Evolutionary conservation across 768 basidiomycete genomes (phyloP).

Genomic region (Boletus speciosus): DNA sequence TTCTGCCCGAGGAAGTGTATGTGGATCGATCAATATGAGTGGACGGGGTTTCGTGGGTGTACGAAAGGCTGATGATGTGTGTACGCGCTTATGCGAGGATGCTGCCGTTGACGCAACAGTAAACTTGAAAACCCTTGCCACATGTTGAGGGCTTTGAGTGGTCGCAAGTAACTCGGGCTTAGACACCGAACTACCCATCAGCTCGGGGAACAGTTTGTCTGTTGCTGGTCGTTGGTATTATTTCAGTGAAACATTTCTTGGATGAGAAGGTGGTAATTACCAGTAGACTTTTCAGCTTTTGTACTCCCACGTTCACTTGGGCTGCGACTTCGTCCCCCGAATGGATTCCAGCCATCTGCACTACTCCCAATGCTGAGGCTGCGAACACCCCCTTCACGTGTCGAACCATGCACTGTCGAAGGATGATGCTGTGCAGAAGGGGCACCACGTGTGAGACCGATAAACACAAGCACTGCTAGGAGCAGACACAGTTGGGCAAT

Average conservation of each 20-base stretch:
- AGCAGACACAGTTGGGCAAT: slow-evolving; percentile 85
- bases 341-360: slow-evolving; percentile 33
- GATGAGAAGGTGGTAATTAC: slow-evolving; percentile 2
- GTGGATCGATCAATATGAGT: slow-evolving; percentile 16
- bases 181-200: background rate
- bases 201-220: slow-evolving; percentile 1
- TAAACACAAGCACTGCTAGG: slow-evolving; percentile 79
- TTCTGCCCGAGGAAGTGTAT: slow-evolving; percentile 21
- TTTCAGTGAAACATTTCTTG: background rate
- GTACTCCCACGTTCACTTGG: slow-evolving; percentile 15
- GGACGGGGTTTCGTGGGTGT: slow-evolving; percentile 23
- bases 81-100: slow-evolving; percentile 7
- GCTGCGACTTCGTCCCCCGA: slow-evolving; percentile 31
- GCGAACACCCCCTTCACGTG: slow-evolving; percentile 55
- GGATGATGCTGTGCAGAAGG: slow-evolving; percentile 33
- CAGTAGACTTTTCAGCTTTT: slow-evolving; percentile 11
- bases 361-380: slow-evolving; percentile 56
- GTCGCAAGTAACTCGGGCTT: background rate
- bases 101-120: background rate
- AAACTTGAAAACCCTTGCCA: background rate
- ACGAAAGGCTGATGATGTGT: slow-evolving; percentile 9
- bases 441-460: slow-evolving; percentile 75
- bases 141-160: background rate
- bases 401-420: slow-evolving; percentile 18
- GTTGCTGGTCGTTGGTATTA: background rate